Base-by-base conservation (phyloP, 352 stramenopile genomes). In the Globisporangium middletonii region DNA sequence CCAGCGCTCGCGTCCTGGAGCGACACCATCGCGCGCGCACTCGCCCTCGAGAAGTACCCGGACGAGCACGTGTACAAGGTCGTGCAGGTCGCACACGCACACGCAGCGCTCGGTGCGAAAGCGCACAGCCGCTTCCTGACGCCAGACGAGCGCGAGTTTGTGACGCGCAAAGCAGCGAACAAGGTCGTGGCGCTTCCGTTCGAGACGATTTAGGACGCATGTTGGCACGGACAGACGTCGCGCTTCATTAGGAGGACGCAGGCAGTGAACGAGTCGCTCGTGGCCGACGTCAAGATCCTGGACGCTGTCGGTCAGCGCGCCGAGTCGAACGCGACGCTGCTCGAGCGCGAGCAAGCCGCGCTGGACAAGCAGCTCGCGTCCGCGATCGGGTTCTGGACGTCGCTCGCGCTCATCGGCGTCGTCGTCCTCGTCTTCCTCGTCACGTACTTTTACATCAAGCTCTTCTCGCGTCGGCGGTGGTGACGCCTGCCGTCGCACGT, bases 391-490 rank as follows among this genome's bases (percentile, higher is more conserved):
- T 57, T 91, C 43, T 89, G 77, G 81, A 91, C 78, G 33, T 87
- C 81, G 35, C 61, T 91, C 15, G 86, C 68, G 59, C 79, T 91
- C 30, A 69, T 91, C 46, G 71, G 72, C 26, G 80, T 69, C 49
- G 66, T 81, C 33, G 64, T 89, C 41, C 54, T 84, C 51, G 68
- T 86, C 27, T 92, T 89, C 45, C 60, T 89, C 35, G 57, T 72
- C 63, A 88, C 69, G 53, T 92, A 89, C 60, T 76, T 87, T 19
- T 92, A 88, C 70, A 88, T 92, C 64, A 89, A 89, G 64, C 52
- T 91, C 26, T 90, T 90, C 53, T 86, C 69, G 11, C 53, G 75
- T 4, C 68, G 80, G 53, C 65, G 71, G 13, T 83, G 66, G 71
- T 79, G 57, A 76, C 33, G 33, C 33, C 33, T 9, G 4, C 12